Percentiles rank a stretch among this genome's conserved stretches.
These are phyloP conservation scores for Candida oleophila DNA, from an alignment of 805 yeast species.

Conservation along the genomic window DNA sequence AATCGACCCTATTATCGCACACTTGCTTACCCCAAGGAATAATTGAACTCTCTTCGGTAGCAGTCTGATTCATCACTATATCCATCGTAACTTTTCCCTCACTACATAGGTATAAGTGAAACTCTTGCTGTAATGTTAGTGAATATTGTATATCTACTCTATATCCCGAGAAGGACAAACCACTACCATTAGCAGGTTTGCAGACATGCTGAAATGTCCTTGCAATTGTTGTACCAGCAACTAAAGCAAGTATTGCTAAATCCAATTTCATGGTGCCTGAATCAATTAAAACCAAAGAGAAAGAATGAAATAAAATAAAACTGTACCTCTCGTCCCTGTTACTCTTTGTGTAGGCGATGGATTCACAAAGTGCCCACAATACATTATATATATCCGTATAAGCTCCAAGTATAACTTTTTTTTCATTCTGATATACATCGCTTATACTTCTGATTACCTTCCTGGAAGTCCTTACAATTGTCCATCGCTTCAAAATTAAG, in stretches of 20 bases:
- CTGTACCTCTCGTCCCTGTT: too few species aligned
- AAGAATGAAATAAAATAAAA: neutral
- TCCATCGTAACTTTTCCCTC: constrained; percentile 27
- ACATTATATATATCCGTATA: too few species aligned
- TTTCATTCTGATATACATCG: too few species aligned
- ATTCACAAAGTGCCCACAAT: too few species aligned
- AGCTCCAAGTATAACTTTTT: too few species aligned
- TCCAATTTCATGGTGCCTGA: neutral
- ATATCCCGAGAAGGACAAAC: constrained; percentile 21
- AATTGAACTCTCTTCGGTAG: constrained; percentile 7
- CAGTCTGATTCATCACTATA: neutral
- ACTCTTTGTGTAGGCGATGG: too few species aligned
- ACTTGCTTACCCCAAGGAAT: constrained; percentile 26
- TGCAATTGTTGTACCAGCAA: constrained; percentile 3
- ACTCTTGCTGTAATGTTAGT: constrained; percentile 13
- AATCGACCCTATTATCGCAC: constrained; percentile 5
- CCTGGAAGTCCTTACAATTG: too few species aligned
- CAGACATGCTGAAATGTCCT: constrained; percentile 2
- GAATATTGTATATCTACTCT: constrained; percentile 24
- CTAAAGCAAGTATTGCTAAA: neutral
- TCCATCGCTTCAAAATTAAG: too few species aligned
- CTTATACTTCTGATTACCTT: too few species aligned
- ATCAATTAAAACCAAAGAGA: neutral
- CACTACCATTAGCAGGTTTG: neutral
- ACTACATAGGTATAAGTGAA: constrained; percentile 26